A percentile compares a stretch with the other conserved stretches of the same genome.
Evolutionary conservation across 257 asterid species (phyloP).

Genomic region (Echium plantagineum): DNA sequence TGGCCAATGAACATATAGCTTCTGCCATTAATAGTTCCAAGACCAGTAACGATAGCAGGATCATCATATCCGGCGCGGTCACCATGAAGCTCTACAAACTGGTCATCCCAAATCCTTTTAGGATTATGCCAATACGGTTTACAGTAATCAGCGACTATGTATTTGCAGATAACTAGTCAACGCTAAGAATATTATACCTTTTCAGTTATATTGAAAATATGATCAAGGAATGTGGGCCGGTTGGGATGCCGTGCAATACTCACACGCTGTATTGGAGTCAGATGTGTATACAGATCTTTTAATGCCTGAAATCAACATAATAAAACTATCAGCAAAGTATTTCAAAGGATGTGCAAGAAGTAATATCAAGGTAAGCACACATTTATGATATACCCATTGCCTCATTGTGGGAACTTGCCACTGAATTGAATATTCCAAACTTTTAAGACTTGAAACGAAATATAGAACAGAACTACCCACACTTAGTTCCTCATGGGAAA

Average conservation of each 20-base stretch:
- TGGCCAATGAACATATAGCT: slow-evolving; percentile 90
- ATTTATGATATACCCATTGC: not conserved
- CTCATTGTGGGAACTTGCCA: not conserved
- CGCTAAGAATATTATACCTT: slow-evolving; percentile 33
- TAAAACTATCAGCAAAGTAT: slow-evolving; percentile 1
- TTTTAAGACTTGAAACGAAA: too few species aligned
- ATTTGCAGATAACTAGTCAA: not conserved
- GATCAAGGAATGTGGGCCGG: slow-evolving; percentile 90
- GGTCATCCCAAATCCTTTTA: slow-evolving; percentile 6
- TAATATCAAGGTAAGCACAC: slow-evolving; percentile 6
- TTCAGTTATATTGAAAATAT: slow-evolving; percentile 73
- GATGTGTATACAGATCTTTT: slow-evolving; percentile 61
- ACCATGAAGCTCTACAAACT: slow-evolving; percentile 96
- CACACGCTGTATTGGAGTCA: slow-evolving; percentile 78
- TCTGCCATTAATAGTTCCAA: slow-evolving; percentile 76
- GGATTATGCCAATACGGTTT: not conserved
- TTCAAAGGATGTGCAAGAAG: not conserved
- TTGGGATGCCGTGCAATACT: slow-evolving; percentile 77
- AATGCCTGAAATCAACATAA: slow-evolving; percentile 54
- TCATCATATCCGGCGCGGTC: slow-evolving; percentile 90
- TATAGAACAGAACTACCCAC: too few species aligned
- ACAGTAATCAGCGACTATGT: not conserved
- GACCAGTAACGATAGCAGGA: slow-evolving; percentile 83
- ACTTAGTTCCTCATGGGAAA: too few species aligned
- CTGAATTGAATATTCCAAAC: too few species aligned